Evolutionary conservation across 768 basidiomycete genomes (phyloP).

Genomic region (Guyanaporus albipodus): DNA sequence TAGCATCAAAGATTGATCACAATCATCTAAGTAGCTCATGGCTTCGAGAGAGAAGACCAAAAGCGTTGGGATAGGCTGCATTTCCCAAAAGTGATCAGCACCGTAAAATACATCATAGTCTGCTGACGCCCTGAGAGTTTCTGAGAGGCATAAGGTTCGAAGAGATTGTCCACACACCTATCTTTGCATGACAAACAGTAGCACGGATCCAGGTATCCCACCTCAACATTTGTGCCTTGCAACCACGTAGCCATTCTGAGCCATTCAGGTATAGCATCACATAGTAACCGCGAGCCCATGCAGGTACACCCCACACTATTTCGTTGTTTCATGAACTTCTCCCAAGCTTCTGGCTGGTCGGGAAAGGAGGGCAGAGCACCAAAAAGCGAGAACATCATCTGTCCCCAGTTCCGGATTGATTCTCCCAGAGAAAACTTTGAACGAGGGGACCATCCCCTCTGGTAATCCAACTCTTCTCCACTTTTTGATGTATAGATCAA

Average conservation of each 20-base stretch:
- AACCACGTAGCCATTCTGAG: conserved; percentile 1
- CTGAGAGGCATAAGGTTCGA: not conserved
- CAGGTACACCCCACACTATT: not conserved
- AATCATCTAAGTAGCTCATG: not conserved
- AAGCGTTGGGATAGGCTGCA: not conserved
- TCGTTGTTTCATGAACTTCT: not conserved
- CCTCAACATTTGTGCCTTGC: not conserved
- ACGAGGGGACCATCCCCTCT: not conserved
- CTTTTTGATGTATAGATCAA: not conserved
- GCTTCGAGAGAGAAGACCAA: conserved; percentile 1
- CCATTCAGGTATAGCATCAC: not conserved
- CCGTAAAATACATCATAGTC: not conserved
- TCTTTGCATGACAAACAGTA: not conserved
- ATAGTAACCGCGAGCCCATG: not conserved
- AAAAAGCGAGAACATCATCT: not conserved
- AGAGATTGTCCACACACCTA: not conserved
- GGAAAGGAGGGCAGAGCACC: not conserved
- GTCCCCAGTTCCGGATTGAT: not conserved
- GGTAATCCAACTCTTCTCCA: not conserved
- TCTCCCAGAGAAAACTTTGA: not conserved
- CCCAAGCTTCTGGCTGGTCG: not conserved
- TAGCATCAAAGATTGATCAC: not conserved
- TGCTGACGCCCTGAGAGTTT: not conserved
- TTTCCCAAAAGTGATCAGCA: not conserved
- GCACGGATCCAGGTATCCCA: not conserved